Conservation (phyloP, 805 yeast genomes). For the Candida incommunis region DNA sequence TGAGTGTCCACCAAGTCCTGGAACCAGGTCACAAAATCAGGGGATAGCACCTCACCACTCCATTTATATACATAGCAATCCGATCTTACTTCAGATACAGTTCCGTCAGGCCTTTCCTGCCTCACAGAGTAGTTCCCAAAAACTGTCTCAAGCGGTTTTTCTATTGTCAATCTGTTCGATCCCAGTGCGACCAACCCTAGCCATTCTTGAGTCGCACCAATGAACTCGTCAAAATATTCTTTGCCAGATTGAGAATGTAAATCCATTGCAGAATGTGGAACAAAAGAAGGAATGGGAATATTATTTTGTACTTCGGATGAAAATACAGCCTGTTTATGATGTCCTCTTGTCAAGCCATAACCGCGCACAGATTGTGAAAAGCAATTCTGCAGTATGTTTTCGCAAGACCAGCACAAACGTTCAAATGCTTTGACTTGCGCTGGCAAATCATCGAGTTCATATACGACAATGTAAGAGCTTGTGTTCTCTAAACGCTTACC, state of each 20-base stretch:
- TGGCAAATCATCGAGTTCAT: not conserved
- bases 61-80: constrained; percentile 1
- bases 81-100: constrained; percentile 8
- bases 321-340: not conserved
- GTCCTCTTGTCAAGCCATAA: not conserved
- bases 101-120: constrained; percentile 6
- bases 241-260: not conserved
- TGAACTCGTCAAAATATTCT: constrained; percentile 11
- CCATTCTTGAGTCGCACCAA: constrained; percentile 11
- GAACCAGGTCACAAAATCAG: constrained; percentile 3
- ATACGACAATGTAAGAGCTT: not conserved
- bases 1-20: constrained; percentile 3
- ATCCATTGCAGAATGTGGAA: not conserved
- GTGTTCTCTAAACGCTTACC: constrained; percentile 10
- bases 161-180: constrained; percentile 6
- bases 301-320: not conserved
- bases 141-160: not conserved
- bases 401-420: constrained; percentile 4
- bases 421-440: constrained; percentile 11
- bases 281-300: not conserved
- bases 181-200: constrained; percentile 8
- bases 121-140: not conserved
- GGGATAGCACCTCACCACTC: constrained; percentile 1
- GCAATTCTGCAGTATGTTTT: not conserved
- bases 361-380: not conserved